These are phyloP conservation scores for Raffaelea ambrosiae DNA, from an alignment of 2,329 filamentous ascomycete genomes.

Conservation along the genomic window DNA sequence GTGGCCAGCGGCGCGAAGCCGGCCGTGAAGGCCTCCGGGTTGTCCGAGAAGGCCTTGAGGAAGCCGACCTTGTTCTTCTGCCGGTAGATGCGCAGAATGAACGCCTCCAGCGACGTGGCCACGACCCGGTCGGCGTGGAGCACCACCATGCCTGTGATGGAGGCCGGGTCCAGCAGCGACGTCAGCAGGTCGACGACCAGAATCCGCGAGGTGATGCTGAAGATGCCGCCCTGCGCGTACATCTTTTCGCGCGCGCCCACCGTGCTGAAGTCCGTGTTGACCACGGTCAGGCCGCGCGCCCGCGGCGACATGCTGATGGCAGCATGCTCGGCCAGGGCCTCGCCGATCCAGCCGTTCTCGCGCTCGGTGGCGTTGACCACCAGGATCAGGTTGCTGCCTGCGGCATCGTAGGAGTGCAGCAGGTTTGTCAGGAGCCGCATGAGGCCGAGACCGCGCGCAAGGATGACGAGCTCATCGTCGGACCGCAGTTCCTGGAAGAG, in stretches of 20 bases:
- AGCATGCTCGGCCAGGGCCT: slow-evolving; percentile 90
- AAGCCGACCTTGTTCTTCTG: slow-evolving; percentile 94
- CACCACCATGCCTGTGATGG: slow-evolving; percentile 77
- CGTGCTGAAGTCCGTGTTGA: slow-evolving; percentile 91
- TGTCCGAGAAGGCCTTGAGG: slow-evolving; percentile 91
- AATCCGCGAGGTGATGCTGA: slow-evolving; percentile 93
- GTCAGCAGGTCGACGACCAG: slow-evolving; percentile 89
- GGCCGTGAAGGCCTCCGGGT: slow-evolving; percentile 79
- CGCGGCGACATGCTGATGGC: slow-evolving; percentile 76
- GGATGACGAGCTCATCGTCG: slow-evolving; percentile 88
- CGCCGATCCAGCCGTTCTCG: slow-evolving; percentile 95
- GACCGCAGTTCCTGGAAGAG: slow-evolving; percentile 83
- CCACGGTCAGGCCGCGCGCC: slow-evolving; percentile 76
- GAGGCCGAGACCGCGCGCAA: slow-evolving; percentile 86
- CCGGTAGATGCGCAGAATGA: slow-evolving; percentile 86
- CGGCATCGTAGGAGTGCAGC: slow-evolving; percentile 92
- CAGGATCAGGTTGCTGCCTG: slow-evolving; percentile 85
- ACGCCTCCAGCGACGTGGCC: slow-evolving; percentile 85
- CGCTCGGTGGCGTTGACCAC: slow-evolving; percentile 83
- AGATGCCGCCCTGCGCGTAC: slow-evolving; percentile 81
- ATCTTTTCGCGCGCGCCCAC: slow-evolving; percentile 84
- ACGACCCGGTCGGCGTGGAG: slow-evolving; percentile 82
- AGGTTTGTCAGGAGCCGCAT: slow-evolving; percentile 92
- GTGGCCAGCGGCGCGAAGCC: slow-evolving; percentile 82
- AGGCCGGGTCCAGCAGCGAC: slow-evolving; percentile 70